Conservation (phyloP, 176 grass and related monocot species). For the Guadua angustifolia region DNA sequence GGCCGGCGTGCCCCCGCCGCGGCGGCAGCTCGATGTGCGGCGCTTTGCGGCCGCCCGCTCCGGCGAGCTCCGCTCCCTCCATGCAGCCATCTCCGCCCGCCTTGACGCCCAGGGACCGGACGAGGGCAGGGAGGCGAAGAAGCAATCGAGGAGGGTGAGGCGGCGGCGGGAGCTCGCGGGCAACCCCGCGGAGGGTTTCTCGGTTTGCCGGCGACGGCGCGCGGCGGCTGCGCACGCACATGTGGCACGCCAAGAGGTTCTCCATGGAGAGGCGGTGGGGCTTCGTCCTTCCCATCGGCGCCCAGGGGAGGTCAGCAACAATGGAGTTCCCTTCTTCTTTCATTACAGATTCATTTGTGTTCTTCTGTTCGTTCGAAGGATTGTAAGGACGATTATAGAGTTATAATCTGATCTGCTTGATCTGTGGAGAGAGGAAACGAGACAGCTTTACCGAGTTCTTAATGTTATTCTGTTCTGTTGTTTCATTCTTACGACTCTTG, state of each 20-base stretch:
- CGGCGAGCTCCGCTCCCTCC: slow-evolving; percentile 64
- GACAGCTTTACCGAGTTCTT: not conserved
- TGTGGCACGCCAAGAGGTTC: slow-evolving; percentile 95
- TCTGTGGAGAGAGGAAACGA: not conserved
- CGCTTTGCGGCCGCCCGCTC: slow-evolving; percentile 64
- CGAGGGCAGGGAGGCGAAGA: not conserved
- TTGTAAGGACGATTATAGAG: not conserved
- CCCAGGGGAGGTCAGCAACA: slow-evolving; percentile 60
- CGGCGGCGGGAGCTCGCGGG: slow-evolving; percentile 64
- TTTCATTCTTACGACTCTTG: not conserved
- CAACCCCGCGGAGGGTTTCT: slow-evolving; percentile 71
- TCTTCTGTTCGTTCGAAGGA: not conserved
- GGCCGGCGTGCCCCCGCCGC: slow-evolving; percentile 46
- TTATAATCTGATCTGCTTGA: not conserved
- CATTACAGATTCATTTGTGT: not conserved
- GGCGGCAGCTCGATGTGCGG: slow-evolving; percentile 66
- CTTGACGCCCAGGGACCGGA: slow-evolving; percentile 27
- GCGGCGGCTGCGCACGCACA: slow-evolving; percentile 74
- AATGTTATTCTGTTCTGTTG: not conserved
- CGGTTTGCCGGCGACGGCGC: slow-evolving; percentile 55
- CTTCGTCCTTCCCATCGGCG: slow-evolving; percentile 67
- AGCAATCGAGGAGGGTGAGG: slow-evolving; percentile 55
- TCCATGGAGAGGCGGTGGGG: slow-evolving; percentile 72
- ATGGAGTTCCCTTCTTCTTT: not conserved
- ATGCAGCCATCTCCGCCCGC: slow-evolving; percentile 52